Base-by-base conservation (phyloP, 1,139 yeast species). In the Nakaseomyces delphensis region DNA sequence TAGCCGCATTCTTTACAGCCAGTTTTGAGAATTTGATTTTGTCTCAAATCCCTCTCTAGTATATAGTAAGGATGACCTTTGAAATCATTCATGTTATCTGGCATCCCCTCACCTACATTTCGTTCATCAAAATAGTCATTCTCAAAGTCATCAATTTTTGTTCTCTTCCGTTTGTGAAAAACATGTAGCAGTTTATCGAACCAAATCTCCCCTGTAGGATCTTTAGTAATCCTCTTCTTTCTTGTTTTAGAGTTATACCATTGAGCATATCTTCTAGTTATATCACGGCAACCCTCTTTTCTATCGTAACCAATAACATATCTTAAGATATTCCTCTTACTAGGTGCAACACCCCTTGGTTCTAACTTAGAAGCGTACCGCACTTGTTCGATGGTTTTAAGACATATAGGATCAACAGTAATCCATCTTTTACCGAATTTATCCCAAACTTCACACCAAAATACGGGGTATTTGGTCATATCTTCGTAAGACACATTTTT, bases 401-500 rank as follows among this genome's bases (percentile, higher is more conserved):
- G 71, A 15, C 77, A 79, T 1, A 80, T 67, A 0, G 96, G 94
- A 54, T 91, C 97, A 1, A 87, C 70, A 3, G 94, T 77, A n/a
- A 86, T 72, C 95, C 96, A 89, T 47, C 73, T 74, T 46, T 77
- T 72, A 4, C 77, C 64, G 46, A 72, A 76, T 41, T 73, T 73
- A 59, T 91, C 91, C 94, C 95, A 91, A 0, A 84, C 96, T 60
- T 91, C 99, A 13, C 78, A 79, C 98, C 98, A 91, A 56, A 83
- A 86, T 0, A 86, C 70, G 0, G 97, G 97, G 55, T 67, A 80
- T 3, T 57, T 60, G 36, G 36, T 46, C 46, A 28, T 44, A 35
- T 40, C 46, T 38, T 43, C 45, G 36, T 24, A 24, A 42, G n/a
- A 27, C 10, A 36, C 29, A 8, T 36, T 36, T 16, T 36, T 23